A percentile compares a stretch with the other conserved stretches of the same genome.
Conservation (phyloP, 2,329 filamentous ascomycete species). For the Aspergillus fructus region DNA sequence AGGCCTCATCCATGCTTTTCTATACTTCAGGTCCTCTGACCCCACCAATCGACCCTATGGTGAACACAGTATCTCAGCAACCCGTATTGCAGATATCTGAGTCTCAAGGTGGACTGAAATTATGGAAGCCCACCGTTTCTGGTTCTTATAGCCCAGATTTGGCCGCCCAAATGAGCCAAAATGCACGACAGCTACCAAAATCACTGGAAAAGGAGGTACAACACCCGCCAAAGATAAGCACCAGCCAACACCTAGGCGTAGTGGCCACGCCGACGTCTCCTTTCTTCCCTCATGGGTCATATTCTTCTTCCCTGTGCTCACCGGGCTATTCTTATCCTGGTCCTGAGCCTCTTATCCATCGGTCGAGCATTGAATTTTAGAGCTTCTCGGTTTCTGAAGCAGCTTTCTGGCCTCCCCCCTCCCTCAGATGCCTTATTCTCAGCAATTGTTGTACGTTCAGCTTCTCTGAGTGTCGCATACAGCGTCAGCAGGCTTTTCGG, state of each 20-base stretch:
- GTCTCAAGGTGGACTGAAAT: constrained; percentile 22
- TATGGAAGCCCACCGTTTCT: constrained; percentile 31
- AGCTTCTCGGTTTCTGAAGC: constrained; percentile 1
- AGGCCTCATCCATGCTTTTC: constrained; percentile 20
- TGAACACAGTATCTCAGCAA: constrained; percentile 26
- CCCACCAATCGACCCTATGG: constrained; percentile 23
- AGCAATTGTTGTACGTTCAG: background rate
- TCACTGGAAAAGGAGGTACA: constrained; percentile 19
- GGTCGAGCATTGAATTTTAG: constrained; percentile 26
- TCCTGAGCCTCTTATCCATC: constrained; percentile 21
- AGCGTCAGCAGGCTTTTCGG: background rate
- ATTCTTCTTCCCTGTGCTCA: constrained; percentile 28
- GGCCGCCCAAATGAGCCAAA: constrained; percentile 19
- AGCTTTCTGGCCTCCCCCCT: background rate
- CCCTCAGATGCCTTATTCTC: background rate
- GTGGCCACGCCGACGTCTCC: constrained; percentile 23
- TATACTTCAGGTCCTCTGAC: constrained; percentile 27
- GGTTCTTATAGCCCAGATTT: constrained; percentile 25
- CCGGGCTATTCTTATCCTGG: constrained; percentile 29
- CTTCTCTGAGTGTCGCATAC: background rate
- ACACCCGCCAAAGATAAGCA: constrained; percentile 15
- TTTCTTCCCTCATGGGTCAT: constrained; percentile 24
- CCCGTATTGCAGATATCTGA: constrained; percentile 19
- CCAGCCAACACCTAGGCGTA: constrained; percentile 15
- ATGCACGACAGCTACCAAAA: constrained; percentile 19